Evolutionary conservation across 805 yeast species (phyloP).

Genomic region (Candida schatavii): DNA sequence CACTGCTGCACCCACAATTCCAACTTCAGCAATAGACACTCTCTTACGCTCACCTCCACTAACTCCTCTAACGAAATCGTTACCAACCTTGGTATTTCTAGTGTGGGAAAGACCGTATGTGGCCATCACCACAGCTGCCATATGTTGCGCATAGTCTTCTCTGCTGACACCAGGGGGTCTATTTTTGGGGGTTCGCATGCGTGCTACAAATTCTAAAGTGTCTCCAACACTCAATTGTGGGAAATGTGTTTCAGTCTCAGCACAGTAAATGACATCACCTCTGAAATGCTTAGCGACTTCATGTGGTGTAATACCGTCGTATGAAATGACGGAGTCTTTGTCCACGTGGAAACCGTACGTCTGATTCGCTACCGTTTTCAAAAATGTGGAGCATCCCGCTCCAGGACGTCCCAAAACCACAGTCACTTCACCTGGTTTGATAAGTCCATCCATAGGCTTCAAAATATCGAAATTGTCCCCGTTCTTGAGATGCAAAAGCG

Average conservation of each 20-base stretch:
- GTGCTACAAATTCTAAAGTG: constrained; percentile 63
- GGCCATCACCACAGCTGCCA: constrained; percentile 52
- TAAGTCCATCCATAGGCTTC: constrained; percentile 64
- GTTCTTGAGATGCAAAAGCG: constrained; percentile 1
- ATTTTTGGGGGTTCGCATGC: constrained; percentile 58
- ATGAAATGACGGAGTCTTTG: constrained; percentile 44
- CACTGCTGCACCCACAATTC: constrained; percentile 50
- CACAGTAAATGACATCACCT: constrained; percentile 70
- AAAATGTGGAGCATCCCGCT: constrained; percentile 70
- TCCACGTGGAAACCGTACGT: constrained; percentile 58
- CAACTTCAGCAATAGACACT: constrained; percentile 66
- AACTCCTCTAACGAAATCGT: constrained; percentile 65
- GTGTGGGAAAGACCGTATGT: constrained; percentile 60
- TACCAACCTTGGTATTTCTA: constrained; percentile 61
- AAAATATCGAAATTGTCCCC: constrained; percentile 43
- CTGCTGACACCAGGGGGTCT: constrained; percentile 59
- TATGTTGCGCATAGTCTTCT: constrained; percentile 50
- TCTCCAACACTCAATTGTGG: constrained; percentile 67
- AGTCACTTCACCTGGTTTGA: constrained; percentile 62
- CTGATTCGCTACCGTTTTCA: constrained; percentile 62
- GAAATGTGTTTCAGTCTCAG: constrained; percentile 66
- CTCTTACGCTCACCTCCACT: constrained; percentile 75
- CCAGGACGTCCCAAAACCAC: constrained; percentile 82
- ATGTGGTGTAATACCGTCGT: constrained; percentile 51
- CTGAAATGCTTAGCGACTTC: constrained; percentile 53